Percentiles rank a stretch among this genome's conserved stretches.
These are phyloP conservation scores for Trametes villosa DNA, from an alignment of 768 basidiomycete genomes.

Conservation along the genomic window DNA sequence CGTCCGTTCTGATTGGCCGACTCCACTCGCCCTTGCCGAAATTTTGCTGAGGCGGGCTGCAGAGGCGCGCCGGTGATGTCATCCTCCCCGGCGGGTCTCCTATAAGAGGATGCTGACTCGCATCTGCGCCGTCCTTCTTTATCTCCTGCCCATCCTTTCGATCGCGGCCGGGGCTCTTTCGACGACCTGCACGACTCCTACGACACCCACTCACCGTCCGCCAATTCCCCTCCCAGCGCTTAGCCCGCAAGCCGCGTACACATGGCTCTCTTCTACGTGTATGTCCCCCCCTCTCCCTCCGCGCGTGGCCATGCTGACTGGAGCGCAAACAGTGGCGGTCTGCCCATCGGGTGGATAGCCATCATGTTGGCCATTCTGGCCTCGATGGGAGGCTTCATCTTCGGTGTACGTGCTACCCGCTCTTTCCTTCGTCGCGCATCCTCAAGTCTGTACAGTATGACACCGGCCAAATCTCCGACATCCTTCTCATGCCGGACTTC, in stretches of 20 bases:
- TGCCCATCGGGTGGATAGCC: slow-evolving; percentile 64
- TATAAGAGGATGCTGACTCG: slow-evolving; percentile 15
- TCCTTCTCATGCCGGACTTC: slow-evolving; percentile 75
- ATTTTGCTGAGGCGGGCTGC: slow-evolving; percentile 8
- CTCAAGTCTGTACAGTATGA: slow-evolving; percentile 48
- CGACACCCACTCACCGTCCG: neutral
- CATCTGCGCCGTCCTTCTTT: neutral
- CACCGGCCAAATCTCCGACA: slow-evolving; percentile 79
- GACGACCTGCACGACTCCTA: slow-evolving; percentile 7
- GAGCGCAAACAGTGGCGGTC: slow-evolving; percentile 47
- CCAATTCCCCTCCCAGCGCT: neutral
- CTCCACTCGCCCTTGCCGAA: slow-evolving; percentile 3
- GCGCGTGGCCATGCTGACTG: neutral
- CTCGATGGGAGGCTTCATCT: slow-evolving; percentile 63
- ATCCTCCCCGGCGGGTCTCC: slow-evolving; percentile 3
- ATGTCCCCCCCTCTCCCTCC: neutral
- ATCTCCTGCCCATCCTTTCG: neutral
- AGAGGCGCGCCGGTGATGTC: slow-evolving; percentile 23
- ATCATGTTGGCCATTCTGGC: slow-evolving; percentile 70
- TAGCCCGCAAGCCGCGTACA: too few species aligned
- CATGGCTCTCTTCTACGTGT: slow-evolving; percentile 39
- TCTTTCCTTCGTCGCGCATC: slow-evolving; percentile 4
- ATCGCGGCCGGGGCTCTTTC: neutral
- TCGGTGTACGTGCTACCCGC: slow-evolving; percentile 31
- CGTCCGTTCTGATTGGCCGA: slow-evolving; percentile 1